A percentile compares a stretch with the other conserved stretches of the same genome.
Evolutionary conservation across 1,284 basidiomycete species (phyloP).

Genomic region (Leccinum pachyderme): DNA sequence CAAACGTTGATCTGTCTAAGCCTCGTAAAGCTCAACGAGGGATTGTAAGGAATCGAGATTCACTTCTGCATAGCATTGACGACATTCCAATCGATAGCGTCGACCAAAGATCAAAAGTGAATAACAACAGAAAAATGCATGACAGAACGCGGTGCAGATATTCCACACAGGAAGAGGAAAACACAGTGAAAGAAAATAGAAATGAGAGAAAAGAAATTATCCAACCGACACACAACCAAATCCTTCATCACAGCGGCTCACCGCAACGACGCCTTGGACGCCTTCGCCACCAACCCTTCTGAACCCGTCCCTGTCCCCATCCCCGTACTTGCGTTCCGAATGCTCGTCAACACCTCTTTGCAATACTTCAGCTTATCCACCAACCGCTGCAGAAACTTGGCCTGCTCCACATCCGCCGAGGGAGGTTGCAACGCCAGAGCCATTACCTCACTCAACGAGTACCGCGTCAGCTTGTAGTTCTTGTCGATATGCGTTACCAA

Average conservation of each 20-base stretch:
- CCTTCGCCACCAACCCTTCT: constrained; percentile 14
- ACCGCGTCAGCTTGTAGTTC: constrained; percentile 76
- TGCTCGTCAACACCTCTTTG: constrained; percentile 72
- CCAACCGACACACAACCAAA: not conserved
- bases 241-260: not conserved
- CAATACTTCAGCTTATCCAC: constrained; percentile 81
- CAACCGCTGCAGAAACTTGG: constrained; percentile 61
- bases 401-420: constrained; percentile 46
- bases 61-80: not conserved
- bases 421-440: constrained; percentile 46
- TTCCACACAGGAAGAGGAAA: not conserved
- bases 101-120: not conserved
- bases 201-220: not conserved
- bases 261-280: constrained; percentile 20
- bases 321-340: constrained; percentile 42
- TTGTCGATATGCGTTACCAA: constrained; percentile 89
- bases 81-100: not conserved
- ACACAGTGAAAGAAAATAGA: not conserved
- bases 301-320: not conserved
- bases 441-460: constrained; percentile 76
- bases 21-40: not conserved
- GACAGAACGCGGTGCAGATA: not conserved
- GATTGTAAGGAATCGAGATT: not conserved
- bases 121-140: not conserved
- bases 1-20: not conserved